Evolutionary conservation across 192 early-diverging fungal species (phyloP).

Genomic region (Paraglomus occultum): DNA sequence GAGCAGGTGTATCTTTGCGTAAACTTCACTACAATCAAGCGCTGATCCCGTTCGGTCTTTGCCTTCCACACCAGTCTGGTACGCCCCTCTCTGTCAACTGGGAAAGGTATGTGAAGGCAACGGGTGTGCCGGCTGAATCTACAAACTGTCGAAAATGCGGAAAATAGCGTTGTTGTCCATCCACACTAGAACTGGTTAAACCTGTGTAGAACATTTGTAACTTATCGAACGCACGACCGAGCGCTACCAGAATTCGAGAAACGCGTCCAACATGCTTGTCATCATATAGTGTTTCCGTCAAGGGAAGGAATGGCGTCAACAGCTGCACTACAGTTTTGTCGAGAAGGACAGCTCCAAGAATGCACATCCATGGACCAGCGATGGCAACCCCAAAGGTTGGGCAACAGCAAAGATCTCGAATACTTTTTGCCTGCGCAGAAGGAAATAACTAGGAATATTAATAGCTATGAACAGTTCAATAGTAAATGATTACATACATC

Average conservation of each 20-base stretch:
- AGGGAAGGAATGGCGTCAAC: not conserved
- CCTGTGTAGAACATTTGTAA: too few relatives aligned
- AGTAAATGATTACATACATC: slow-evolving; percentile 1
- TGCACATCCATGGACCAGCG: not conserved
- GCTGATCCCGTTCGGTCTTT: too few relatives aligned
- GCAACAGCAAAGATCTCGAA: not conserved
- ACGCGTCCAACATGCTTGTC: not conserved
- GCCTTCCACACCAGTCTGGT: too few relatives aligned
- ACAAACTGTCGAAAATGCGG: too few relatives aligned
- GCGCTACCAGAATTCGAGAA: slow-evolving; percentile 7
- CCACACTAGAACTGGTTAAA: too few relatives aligned
- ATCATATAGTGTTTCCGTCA: not conserved
- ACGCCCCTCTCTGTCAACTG: too few relatives aligned
- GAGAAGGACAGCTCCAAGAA: slow-evolving; percentile 7
- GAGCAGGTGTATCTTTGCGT: too few relatives aligned
- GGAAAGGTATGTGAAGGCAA: too few relatives aligned
- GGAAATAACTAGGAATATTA: not conserved
- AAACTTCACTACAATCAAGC: too few relatives aligned
- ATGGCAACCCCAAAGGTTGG: not conserved
- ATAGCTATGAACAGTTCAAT: not conserved
- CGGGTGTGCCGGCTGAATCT: too few relatives aligned
- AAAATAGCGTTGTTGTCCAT: too few relatives aligned
- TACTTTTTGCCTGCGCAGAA: not conserved
- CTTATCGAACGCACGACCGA: not conserved
- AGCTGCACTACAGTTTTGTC: slow-evolving; percentile 1